Evolutionary conservation across 768 basidiomycete species (phyloP).

Genomic region (Coprinopsis cinerea): DNA sequence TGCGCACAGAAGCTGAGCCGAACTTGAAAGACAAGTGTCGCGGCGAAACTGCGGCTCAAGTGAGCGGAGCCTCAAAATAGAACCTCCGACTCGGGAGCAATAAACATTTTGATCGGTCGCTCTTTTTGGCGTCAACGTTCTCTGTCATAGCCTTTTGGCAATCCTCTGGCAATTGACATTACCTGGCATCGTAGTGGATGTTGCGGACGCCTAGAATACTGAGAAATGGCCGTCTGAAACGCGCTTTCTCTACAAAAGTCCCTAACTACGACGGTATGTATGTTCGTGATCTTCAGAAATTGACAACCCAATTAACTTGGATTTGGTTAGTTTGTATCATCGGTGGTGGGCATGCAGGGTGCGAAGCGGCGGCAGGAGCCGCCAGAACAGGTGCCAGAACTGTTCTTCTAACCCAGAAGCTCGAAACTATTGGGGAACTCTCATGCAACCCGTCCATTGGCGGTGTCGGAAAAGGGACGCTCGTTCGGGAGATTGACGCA

Average conservation of each 20-base stretch:
- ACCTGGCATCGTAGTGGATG: too few species aligned
- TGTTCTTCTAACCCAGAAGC: slow-evolving; percentile 72
- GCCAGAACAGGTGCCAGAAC: slow-evolving; percentile 81
- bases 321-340: slow-evolving; percentile 64
- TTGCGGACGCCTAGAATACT: background rate
- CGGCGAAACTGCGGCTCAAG: too few species aligned
- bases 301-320: background rate
- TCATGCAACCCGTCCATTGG: slow-evolving; percentile 93
- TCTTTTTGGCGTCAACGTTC: too few species aligned
- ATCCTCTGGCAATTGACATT: too few species aligned
- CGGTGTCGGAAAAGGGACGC: slow-evolving; percentile 86
- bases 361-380: slow-evolving; percentile 84
- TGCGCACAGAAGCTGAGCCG: too few species aligned
- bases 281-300: background rate
- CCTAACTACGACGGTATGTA: slow-evolving; percentile 10
- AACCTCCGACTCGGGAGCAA: too few species aligned
- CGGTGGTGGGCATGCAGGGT: slow-evolving; percentile 90
- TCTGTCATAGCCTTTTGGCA: too few species aligned
- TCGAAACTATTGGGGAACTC: slow-evolving; percentile 75
- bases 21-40: too few species aligned
- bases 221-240: slow-evolving; percentile 4
- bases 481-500: slow-evolving; percentile 90
- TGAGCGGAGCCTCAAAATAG: too few species aligned
- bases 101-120: too few species aligned
- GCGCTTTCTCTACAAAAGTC: background rate